These are phyloP conservation scores for Rhododendron henanense DNA, from an alignment of 148 eudicot genomes.

Conservation along the genomic window DNA sequence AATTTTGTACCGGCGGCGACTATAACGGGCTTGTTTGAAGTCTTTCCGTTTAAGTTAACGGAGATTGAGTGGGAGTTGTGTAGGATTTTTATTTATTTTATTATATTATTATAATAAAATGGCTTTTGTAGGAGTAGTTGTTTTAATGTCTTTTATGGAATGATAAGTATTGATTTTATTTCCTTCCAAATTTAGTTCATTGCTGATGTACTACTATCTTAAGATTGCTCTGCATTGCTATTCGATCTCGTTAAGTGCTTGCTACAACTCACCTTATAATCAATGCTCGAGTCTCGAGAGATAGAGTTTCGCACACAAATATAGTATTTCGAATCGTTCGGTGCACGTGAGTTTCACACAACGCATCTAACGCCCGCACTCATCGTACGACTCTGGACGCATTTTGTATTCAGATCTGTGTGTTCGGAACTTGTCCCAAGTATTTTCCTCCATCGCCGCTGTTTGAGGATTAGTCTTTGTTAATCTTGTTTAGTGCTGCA, in stretches of 20 bases:
- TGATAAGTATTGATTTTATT: neutral
- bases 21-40: neutral
- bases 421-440: neutral
- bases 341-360: no score
- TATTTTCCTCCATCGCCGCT: neutral
- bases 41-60: neutral
- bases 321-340: no score
- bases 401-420: neutral
- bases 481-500: neutral
- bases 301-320: no score
- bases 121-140: neutral
- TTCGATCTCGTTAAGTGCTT: no score
- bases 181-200: neutral
- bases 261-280: no score
- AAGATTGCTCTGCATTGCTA: no score
- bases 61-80: neutral
- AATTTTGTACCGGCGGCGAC: conserved; percentile 47
- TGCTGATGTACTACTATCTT: neutral
- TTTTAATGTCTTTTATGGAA: neutral
- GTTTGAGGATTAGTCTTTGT: neutral
- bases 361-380: neutral
- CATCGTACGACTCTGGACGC: rapidly evolving
- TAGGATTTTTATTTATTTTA: neutral
- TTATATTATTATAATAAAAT: neutral
- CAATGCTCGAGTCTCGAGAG: neutral